Evolutionary conservation across 805 yeast species (phyloP), one percentile per base, ranked within the genome.

Genomic region (Candida namnaoensis): DNA sequence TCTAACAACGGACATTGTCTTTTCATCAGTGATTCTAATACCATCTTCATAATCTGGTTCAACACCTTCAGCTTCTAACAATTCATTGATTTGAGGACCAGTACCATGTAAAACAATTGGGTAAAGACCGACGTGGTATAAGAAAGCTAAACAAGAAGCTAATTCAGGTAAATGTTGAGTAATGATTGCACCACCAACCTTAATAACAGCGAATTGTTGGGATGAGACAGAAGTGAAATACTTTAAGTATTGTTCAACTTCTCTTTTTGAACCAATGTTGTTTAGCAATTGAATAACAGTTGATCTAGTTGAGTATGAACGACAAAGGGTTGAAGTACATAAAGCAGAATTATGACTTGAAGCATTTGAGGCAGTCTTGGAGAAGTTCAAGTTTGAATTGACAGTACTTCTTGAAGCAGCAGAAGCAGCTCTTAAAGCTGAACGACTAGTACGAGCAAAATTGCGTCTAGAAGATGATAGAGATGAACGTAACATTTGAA

Each of bases 151-250:
- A 57, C 97, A 90, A 1, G 96, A 86, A 0, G 99, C 99, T 52
- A 93, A 70, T 65, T 91, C 96, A 9, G 88, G 84, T 48, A 93
- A 68, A 54, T 91, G 93, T 52, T 93, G 95, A 38, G 98, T 91
- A 62, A 93, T 93, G 56, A 93, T 91, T 34, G 99, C 99, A 49
- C 99, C 99, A 35, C 99, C 99, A 36, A 93, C 99, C 62, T 93
- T 93, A 65, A 93, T 93, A 36, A 93, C 96, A 4, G 99, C 99
- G 56, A 93, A 93, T 57, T 93, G 97, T 61, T 93, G 98, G 52
- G 88, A 90, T 6, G 88, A 82, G 14, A 93, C 98, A 30, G 96
- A 88, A 1, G 98, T 90, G 72, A 93, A 93, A 64, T 91, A 91
- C 62, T 88, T 90, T 57, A 93, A 75, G 64, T 93, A 93, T 64